Percentiles rank a stretch among this genome's conserved stretches.
These are phyloP conservation scores for Umbellularia californica DNA, from an alignment of 164 flowering plant genomes.

Conservation along the genomic window DNA sequence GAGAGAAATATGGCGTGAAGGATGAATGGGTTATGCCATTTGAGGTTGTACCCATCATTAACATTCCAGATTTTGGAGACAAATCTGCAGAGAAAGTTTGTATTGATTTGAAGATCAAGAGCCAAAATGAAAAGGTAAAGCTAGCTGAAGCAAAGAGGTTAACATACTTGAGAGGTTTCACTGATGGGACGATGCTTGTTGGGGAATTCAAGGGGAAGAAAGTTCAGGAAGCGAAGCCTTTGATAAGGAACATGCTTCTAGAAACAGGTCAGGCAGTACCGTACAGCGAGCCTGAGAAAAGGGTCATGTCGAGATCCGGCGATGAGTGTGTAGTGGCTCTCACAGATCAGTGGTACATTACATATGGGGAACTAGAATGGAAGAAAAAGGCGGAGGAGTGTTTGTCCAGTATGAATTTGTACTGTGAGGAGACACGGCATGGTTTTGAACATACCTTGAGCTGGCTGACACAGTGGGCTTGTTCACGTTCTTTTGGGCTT, in stretches of 20 bases:
- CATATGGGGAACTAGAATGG: slow-evolving; percentile 84
- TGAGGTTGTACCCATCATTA: slow-evolving; percentile 61
- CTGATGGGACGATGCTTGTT: slow-evolving; percentile 73
- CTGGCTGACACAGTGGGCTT: slow-evolving; percentile 88
- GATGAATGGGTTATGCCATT: slow-evolving; percentile 79
- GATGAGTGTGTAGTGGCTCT: slow-evolving; percentile 94
- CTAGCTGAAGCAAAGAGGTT: slow-evolving; percentile 73
- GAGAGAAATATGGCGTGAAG: slow-evolving; percentile 65
- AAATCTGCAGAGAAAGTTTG: slow-evolving; percentile 72
- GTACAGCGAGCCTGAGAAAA: slow-evolving; percentile 91
- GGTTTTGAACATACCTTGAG: slow-evolving; percentile 81
- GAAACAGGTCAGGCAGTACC: slow-evolving; percentile 58
- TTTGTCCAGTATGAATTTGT: slow-evolving; percentile 65
- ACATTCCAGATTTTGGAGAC: slow-evolving; percentile 67
- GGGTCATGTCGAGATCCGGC: slow-evolving; percentile 81
- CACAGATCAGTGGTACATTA: slow-evolving; percentile 90
- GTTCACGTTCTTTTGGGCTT: slow-evolving; percentile 36
- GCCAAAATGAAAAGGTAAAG: slow-evolving; percentile 76
- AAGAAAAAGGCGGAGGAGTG: slow-evolving; percentile 52
- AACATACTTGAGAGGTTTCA: slow-evolving; percentile 76
- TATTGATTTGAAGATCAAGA: slow-evolving; percentile 60
- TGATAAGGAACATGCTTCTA: slow-evolving; percentile 58
- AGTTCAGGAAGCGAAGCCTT: slow-evolving; percentile 79
- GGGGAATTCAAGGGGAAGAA: slow-evolving; percentile 62
- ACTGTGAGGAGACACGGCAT: slow-evolving; percentile 66